phyloP scores from a whole-genome alignment of 2,329 filamentous ascomycete genomes.

The Verticillium zaregamsianum region DNA sequence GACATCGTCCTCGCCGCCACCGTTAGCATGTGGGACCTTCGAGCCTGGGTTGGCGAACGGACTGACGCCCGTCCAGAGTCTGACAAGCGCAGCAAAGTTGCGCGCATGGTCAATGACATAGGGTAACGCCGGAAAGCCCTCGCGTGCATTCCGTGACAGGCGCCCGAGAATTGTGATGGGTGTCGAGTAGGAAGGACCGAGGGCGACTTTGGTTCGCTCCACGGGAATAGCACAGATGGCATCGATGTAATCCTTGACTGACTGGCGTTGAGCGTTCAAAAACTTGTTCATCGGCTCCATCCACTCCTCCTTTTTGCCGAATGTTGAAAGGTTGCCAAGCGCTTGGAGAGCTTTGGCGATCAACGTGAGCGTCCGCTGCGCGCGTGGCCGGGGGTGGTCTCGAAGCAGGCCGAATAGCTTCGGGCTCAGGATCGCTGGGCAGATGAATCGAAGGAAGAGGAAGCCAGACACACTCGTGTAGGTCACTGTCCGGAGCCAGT shows the following conservation, averaged over 20 bases:
- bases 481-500: slow-evolving; percentile 81
- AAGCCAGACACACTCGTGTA: slow-evolving; percentile 97
- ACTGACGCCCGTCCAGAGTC: slow-evolving; percentile 67
- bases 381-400: slow-evolving; percentile 78
- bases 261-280: slow-evolving; percentile 66
- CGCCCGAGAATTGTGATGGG: slow-evolving; percentile 86
- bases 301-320: slow-evolving; percentile 95
- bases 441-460: slow-evolving; percentile 90
- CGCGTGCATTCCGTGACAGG: slow-evolving; percentile 72
- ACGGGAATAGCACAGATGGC: slow-evolving; percentile 77
- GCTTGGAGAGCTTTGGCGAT: slow-evolving; percentile 92
- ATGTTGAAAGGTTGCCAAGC: slow-evolving; percentile 83
- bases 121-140: slow-evolving; percentile 89
- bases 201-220: slow-evolving; percentile 57
- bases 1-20: slow-evolving; percentile 41
- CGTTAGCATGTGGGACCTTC: neutral
- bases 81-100: slow-evolving; percentile 79
- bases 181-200: slow-evolving; percentile 72
- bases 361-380: slow-evolving; percentile 83
- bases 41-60: slow-evolving; percentile 19
- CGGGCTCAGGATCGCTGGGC: slow-evolving; percentile 91
- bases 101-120: slow-evolving; percentile 88
- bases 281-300: slow-evolving; percentile 99
- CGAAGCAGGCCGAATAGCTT: slow-evolving; percentile 82
- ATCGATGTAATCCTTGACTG: slow-evolving; percentile 86